Evolutionary conservation across 768 basidiomycete genomes (phyloP).

Genomic region (Peribolospora baueri): DNA sequence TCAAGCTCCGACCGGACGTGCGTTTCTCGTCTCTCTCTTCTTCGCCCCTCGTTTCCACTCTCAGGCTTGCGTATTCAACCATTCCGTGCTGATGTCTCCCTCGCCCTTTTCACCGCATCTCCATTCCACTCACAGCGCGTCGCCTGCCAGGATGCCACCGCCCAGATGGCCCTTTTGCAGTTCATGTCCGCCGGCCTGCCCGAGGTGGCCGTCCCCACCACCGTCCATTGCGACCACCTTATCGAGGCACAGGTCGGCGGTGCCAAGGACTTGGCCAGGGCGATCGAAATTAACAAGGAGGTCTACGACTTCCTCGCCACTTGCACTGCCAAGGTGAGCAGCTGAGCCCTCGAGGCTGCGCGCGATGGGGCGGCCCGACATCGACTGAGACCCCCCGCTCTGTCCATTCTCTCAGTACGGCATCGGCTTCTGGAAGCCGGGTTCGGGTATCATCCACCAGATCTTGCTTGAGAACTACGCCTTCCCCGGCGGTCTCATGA

Average conservation of each 20-base stretch:
- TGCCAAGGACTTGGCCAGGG: conserved; percentile 74
- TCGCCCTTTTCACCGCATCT: conserved; percentile 11
- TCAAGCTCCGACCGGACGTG: conserved; percentile 93
- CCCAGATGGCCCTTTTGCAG: conserved; percentile 93
- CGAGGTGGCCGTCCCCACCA: conserved; percentile 88
- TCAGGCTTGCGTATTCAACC: background rate
- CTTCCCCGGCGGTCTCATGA: conserved; percentile 97
- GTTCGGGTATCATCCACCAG: conserved; percentile 80
- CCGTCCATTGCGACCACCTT: conserved; percentile 97
- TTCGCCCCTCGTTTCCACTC: background rate
- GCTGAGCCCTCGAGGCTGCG: background rate
- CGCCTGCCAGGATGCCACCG: conserved; percentile 28
- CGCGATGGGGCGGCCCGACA: background rate
- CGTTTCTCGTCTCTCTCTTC: conserved; percentile 28
- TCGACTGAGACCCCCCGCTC: background rate
- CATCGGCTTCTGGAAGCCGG: conserved; percentile 98
- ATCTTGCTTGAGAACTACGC: conserved; percentile 99
- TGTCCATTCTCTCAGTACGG: conserved; percentile 38
- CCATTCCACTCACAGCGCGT: conserved; percentile 20
- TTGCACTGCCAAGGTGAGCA: conserved; percentile 60
- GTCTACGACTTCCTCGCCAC: conserved; percentile 98
- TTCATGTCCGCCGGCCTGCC: conserved; percentile 99
- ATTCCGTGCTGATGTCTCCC: conserved; percentile 9
- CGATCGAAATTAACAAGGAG: conserved; percentile 83
- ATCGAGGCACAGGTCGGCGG: conserved; percentile 94